These are phyloP conservation scores for Platismatia glauca DNA, from an alignment of 495 filamentous ascomycete genomes.

Conservation along the genomic window DNA sequence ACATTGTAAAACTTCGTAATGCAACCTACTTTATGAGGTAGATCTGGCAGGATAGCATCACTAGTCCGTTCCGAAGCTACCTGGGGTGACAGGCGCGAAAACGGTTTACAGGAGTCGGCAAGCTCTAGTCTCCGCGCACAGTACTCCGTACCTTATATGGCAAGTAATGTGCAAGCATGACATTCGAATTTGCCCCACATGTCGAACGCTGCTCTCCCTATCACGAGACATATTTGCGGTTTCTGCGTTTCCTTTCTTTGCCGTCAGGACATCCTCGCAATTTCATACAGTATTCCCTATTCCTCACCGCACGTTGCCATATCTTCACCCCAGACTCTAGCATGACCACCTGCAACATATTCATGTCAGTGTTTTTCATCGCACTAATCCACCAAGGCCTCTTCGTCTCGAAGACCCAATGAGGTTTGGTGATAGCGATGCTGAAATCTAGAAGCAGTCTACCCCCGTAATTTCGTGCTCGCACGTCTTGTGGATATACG, in stretches of 20 bases:
- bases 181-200: not conserved
- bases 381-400: not conserved
- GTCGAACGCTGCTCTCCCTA: not conserved
- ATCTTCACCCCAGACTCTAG: not conserved
- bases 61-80: not conserved
- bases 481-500: constrained; percentile 14
- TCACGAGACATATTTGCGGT: not conserved
- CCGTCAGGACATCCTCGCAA: not conserved
- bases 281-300: not conserved
- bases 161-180: not conserved
- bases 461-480: constrained; percentile 10
- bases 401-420: constrained; percentile 11
- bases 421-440: constrained; percentile 12
- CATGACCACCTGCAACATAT: not conserved
- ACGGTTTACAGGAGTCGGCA: not conserved
- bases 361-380: not conserved
- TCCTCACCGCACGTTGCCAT: not conserved
- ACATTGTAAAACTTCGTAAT: not conserved
- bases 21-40: too few relatives aligned
- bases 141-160: too few relatives aligned
- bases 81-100: not conserved
- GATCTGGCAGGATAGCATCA: not conserved
- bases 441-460: constrained; percentile 20
- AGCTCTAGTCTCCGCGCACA: not conserved
- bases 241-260: not conserved